Conservation (phyloP, 495 filamentous ascomycete genomes). For the Penicillium herquei region DNA sequence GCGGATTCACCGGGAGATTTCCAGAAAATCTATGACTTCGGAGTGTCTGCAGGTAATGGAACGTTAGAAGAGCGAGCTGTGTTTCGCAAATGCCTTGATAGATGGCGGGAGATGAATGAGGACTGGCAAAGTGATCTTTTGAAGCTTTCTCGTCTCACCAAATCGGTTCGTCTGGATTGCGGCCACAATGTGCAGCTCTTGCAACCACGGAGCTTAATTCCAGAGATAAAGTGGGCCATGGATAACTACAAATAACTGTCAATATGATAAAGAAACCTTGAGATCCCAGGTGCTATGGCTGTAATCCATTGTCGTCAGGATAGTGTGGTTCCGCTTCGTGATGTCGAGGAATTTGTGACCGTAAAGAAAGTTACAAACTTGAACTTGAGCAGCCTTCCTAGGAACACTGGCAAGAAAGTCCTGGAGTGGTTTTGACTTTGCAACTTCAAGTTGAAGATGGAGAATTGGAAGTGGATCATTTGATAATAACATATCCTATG, state of each 20-base stretch:
- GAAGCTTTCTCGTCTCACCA: constrained; percentile 14
- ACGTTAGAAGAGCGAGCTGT: constrained; percentile 13
- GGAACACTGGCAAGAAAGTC: no score
- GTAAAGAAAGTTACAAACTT: no score
- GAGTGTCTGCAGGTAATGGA: constrained; percentile 13
- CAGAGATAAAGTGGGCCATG: constrained; percentile 15
- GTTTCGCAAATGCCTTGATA: constrained; percentile 13
- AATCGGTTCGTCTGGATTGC: constrained; percentile 13
- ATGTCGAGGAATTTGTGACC: no score
- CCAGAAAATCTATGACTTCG: constrained; percentile 18
- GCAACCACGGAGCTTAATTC: constrained; percentile 12
- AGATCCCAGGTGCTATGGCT: no score
- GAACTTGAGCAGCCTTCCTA: no score
- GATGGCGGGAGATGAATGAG: constrained; percentile 17
- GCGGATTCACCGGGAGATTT: constrained; percentile 18
- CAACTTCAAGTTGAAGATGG: no score
- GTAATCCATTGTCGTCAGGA: no score
- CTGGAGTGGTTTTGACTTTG: no score
- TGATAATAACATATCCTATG: no score
- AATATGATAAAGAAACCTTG: constrained; percentile 1
- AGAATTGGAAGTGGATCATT: no score
- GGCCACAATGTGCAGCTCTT: constrained; percentile 15
- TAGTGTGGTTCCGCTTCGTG: no score
- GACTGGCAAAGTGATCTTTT: constrained; percentile 17
- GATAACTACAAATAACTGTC: constrained; percentile 7